Evolutionary conservation across 345 rosid species (phyloP).

Genomic region (Citrus maxima): DNA sequence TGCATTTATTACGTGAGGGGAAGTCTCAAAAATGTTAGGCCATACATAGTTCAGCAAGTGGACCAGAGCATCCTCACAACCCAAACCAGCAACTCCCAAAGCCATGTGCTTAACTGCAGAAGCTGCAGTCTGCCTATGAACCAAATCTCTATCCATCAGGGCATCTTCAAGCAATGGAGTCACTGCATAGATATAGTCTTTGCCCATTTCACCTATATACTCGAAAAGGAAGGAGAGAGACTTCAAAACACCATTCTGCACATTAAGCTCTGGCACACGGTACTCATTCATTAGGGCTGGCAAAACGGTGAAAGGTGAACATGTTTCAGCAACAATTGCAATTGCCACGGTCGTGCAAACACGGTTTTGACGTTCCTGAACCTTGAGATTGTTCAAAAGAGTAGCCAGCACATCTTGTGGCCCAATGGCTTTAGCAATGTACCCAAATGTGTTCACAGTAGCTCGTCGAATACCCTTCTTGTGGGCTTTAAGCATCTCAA

Average conservation of each 20-base stretch:
- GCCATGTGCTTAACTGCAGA: slow-evolving; percentile 99
- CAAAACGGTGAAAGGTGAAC: slow-evolving; percentile 92
- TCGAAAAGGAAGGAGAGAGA: slow-evolving; percentile 94
- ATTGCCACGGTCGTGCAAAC: slow-evolving; percentile 99
- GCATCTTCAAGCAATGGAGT: slow-evolving; percentile 99
- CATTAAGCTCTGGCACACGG: slow-evolving; percentile 96
- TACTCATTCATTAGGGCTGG: slow-evolving; percentile 99
- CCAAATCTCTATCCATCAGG: slow-evolving; percentile 95
- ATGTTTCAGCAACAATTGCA: slow-evolving; percentile 96
- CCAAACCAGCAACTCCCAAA: slow-evolving; percentile 93
- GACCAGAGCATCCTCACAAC: slow-evolving; percentile 93
- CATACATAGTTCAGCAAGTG: slow-evolving; percentile 93
- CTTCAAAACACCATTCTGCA: slow-evolving; percentile 96
- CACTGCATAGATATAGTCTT: slow-evolving; percentile 96
- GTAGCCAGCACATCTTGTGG: slow-evolving; percentile 99
- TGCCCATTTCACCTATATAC: slow-evolving; percentile 99
- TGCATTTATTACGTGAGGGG: slow-evolving; percentile 95
- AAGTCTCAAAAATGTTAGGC: slow-evolving; percentile 99
- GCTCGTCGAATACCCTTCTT: slow-evolving; percentile 98
- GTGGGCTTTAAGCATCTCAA: slow-evolving; percentile 99
- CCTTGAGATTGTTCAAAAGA: slow-evolving; percentile 92
- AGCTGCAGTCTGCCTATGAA: slow-evolving; percentile 98
- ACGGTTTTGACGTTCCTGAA: slow-evolving; percentile 99
- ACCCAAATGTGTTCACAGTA: slow-evolving; percentile 95
- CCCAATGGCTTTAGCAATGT: slow-evolving; percentile 98